Conservation (phyloP, 768 basidiomycete genomes). For the Lentinula detonsa region DNA sequence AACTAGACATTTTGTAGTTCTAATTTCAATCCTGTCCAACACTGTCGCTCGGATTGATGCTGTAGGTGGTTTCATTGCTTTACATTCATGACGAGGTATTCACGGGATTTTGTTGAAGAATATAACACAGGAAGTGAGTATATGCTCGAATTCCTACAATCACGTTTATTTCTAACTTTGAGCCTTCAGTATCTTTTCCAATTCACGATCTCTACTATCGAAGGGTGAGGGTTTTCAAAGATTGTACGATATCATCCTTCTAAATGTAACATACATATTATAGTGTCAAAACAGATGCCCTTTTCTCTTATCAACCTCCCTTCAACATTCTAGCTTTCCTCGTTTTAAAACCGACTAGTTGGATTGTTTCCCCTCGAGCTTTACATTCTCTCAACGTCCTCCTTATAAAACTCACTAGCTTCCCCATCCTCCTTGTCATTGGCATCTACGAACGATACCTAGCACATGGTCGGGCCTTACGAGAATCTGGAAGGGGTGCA, state of each 20-base stretch:
- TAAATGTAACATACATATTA: conserved; percentile 5
- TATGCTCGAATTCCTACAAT: conserved; percentile 62
- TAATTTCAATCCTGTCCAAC: conserved; percentile 89
- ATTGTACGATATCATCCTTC: not conserved
- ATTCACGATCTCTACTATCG: conserved; percentile 78
- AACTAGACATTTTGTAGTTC: conserved; percentile 32
- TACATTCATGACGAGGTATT: not conserved
- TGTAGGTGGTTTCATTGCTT: conserved; percentile 20
- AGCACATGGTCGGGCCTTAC: conserved; percentile 39
- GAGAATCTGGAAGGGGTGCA: conserved; percentile 45
- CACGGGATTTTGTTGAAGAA: conserved; percentile 22
- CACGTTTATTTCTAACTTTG: conserved; percentile 46
- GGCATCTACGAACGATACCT: conserved; percentile 76
- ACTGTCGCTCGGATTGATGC: conserved; percentile 81
- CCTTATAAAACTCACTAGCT: conserved; percentile 76
- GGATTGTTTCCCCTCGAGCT: conserved; percentile 64
- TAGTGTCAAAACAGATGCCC: conserved; percentile 82
- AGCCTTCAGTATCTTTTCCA: conserved; percentile 78
- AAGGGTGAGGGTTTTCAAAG: conserved; percentile 51
- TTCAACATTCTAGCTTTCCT: conserved; percentile 81
- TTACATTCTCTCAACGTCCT: conserved; percentile 85
- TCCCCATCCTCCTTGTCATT: conserved; percentile 74
- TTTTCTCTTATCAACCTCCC: conserved; percentile 90
- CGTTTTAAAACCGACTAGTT: conserved; percentile 76
- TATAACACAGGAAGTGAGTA: conserved; percentile 44